A percentile compares a stretch with the other conserved stretches of the same genome.
Evolutionary conservation across 2,329 filamentous ascomycete species (phyloP).

Genomic region (Stromatinia cepivora): DNA sequence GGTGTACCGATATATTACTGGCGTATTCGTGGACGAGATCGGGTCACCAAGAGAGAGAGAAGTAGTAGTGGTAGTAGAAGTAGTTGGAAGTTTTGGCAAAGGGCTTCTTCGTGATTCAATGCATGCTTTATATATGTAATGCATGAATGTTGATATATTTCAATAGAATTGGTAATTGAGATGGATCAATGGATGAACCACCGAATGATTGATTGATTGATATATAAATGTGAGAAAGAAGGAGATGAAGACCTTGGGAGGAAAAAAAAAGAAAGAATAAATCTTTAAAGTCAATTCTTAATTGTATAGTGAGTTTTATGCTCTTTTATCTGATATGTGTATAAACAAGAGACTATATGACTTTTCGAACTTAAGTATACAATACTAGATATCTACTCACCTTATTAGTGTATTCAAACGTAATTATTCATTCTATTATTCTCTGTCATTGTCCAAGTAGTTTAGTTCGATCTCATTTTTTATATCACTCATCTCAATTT

Average conservation of each 20-base stretch:
- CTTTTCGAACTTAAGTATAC: no score
- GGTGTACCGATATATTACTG: slow-evolving; percentile 90
- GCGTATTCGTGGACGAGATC: slow-evolving; percentile 69
- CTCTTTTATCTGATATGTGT: neutral
- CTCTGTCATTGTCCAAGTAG: no score
- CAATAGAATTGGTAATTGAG: neutral
- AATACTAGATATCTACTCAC: no score
- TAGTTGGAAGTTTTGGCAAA: slow-evolving; percentile 63
- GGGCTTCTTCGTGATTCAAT: slow-evolving; percentile 3
- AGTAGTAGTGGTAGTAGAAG: slow-evolving; percentile 43
- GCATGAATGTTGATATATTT: no score
- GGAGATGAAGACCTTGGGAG: neutral
- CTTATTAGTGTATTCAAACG: no score
- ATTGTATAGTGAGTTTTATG: neutral
- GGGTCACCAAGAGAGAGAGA: slow-evolving; percentile 49
- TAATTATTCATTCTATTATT: no score
- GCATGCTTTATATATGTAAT: neutral
- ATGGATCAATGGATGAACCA: neutral
- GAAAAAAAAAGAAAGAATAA: neutral
- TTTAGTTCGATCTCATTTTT: no score
- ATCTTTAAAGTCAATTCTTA: slow-evolving; percentile 2
- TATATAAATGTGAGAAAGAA: neutral
- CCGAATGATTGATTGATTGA: neutral
- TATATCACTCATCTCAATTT: no score
- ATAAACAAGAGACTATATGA: no score